Conservation (phyloP, 148 eudicot genomes). For the Tetragonia tetragonoides region DNA sequence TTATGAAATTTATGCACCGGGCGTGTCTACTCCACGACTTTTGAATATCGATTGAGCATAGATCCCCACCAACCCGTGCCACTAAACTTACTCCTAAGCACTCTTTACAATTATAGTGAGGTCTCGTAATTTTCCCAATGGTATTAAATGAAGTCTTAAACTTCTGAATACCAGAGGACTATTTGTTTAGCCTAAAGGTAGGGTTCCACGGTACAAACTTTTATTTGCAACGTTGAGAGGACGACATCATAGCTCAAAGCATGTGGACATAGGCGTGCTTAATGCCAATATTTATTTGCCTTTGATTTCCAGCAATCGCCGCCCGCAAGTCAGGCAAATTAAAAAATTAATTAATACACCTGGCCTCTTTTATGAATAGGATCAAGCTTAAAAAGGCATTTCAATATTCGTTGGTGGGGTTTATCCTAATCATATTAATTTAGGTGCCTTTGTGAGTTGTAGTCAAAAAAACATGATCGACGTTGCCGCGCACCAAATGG, state of each 20-base stretch:
- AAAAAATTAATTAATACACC: background rate
- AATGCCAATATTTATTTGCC: background rate
- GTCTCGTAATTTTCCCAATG: too few species aligned
- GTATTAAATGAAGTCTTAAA: too few species aligned
- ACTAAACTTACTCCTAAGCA: too few species aligned
- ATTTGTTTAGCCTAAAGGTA: background rate
- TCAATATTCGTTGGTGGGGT: constrained; percentile 12
- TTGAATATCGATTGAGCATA: too few species aligned
- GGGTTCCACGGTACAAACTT: background rate
- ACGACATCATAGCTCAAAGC: constrained; percentile 5
- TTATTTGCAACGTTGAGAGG: background rate
- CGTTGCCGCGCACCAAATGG: background rate
- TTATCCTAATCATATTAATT: constrained; percentile 18
- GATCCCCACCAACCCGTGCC: too few species aligned
- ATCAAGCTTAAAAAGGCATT: background rate
- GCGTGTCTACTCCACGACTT: too few species aligned
- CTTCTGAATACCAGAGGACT: too few species aligned
- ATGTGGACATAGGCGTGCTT: constrained; percentile 19
- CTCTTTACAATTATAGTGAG: too few species aligned
- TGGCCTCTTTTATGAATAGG: background rate
- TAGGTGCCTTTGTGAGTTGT: constrained; percentile 9
- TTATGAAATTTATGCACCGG: too few species aligned
- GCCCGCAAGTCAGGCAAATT: constrained; percentile 11
- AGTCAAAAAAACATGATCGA: constrained; percentile 13
- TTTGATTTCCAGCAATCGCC: background rate